phyloP scores from a whole-genome alignment of 2,329 filamentous ascomycete genomes.

The Microdochium paspali region DNA sequence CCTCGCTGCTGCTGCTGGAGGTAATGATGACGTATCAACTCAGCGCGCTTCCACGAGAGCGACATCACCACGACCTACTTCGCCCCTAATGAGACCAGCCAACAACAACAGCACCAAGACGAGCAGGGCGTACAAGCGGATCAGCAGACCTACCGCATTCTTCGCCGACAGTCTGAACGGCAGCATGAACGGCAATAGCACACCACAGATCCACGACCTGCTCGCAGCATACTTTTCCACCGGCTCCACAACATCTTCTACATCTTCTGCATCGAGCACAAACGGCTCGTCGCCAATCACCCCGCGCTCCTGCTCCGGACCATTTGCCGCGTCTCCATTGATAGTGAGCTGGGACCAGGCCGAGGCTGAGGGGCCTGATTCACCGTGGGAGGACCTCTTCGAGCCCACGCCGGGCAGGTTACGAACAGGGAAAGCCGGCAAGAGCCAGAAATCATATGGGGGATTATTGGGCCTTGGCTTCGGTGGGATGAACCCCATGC shows the following conservation, averaged over 20 bases:
- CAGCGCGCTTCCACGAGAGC: neutral
- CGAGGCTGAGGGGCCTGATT: conserved; percentile 2
- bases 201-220: conserved; percentile 10
- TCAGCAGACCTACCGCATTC: conserved; percentile 12
- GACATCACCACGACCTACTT: neutral
- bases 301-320: conserved; percentile 2
- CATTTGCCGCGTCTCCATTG: conserved; percentile 2
- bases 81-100: neutral
- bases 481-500: conserved; percentile 4
- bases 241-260: neutral
- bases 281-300: conserved; percentile 7
- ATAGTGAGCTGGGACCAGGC: conserved; percentile 1
- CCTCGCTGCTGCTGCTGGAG: too few species aligned
- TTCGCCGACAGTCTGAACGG: neutral
- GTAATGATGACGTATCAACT: too few species aligned
- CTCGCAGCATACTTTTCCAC: conserved; percentile 10
- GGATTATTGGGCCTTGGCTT: neutral
- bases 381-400: conserved; percentile 9
- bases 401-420: conserved; percentile 7
- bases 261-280: conserved; percentile 4
- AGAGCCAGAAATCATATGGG: neutral
- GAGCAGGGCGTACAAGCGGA: conserved; percentile 13
- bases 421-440: neutral
- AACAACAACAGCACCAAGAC: conserved; percentile 7
- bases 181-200: conserved; percentile 1